Base-by-base conservation (phyloP, 1,284 basidiomycete species). In the Chalciporus piperatoides region DNA sequence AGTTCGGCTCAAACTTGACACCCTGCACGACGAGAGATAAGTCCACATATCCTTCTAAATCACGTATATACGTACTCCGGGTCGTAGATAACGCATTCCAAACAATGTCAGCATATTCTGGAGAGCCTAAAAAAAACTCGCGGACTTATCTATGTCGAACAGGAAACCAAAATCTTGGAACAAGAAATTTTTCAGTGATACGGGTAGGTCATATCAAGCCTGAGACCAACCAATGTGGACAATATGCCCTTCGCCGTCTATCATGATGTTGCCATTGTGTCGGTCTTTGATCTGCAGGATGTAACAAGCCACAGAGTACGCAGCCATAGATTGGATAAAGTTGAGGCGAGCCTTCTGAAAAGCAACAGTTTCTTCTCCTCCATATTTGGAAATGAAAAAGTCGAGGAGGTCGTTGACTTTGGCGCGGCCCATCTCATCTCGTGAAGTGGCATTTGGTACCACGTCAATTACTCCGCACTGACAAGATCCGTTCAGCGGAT, bases 251-350 rank as follows among this genome's bases (percentile, higher is more conserved):
- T 95, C 90, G 6, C 90, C 92, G 63, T 97, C 94, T 53, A 99
- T 96, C 95, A 99, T 97, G 63, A 98, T 98, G 68, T 99, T 99
- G 17, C 96, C 96, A 64, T 98, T 98, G 70, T 99, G 96, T 32
- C 96, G 75, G 68, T 99, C 97, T 71, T 97, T 96, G 71, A 98
- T 93, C 69, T 99, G 96, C 35, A 98, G 71, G 55, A 98, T 93
- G 69, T 97, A 98, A 68, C 96, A 99, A 10, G 93, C 92, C n/a
- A 99, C 86, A 30, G 94, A 97, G 71, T 99, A 99, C 15, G 94
- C 97, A 1, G 97, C 97, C 97, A 99, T 99, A 1, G 92, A 96
- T 66, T 97, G 93, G 56, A 99, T 92, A 65, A 99, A 99, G 71
- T 97, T 97, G 57, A 92, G 76, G 24, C 96, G 84, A 40, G 97